Percentiles rank a stretch among this genome's conserved stretches.
These are phyloP conservation scores for Ceratobasidium sp. DNA, from an alignment of 1,284 basidiomycete species.

Conservation along the genomic window DNA sequence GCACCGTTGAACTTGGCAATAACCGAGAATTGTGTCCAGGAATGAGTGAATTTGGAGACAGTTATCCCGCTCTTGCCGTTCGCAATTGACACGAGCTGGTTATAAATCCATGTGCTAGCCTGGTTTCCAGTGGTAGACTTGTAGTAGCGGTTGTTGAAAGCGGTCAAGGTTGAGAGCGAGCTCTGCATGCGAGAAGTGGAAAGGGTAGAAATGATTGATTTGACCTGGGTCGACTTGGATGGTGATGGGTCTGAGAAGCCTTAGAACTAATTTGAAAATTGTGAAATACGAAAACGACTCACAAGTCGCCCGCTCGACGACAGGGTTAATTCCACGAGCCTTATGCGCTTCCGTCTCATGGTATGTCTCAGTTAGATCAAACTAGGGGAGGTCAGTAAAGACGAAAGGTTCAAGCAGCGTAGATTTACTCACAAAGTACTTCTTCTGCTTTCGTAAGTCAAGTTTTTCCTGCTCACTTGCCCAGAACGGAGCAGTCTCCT, in stretches of 20 bases:
- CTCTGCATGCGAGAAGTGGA: constrained; percentile 63
- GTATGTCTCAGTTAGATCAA: constrained; percentile 31
- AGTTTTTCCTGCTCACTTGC: constrained; percentile 71
- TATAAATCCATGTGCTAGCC: constrained; percentile 61
- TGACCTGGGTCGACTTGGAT: constrained; percentile 60
- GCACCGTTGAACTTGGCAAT: constrained; percentile 68
- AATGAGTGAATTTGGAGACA: constrained; percentile 70
- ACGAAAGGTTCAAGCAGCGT: constrained; percentile 1
- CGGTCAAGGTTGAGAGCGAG: constrained; percentile 60
- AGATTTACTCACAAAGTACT: constrained; percentile 57
- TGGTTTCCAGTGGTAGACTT: constrained; percentile 60
- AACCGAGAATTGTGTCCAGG: constrained; percentile 76
- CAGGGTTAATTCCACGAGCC: constrained; percentile 11
- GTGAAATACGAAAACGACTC: no score
- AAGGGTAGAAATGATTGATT: constrained; percentile 60
- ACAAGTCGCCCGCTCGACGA: constrained; percentile 45
- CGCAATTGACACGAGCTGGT: constrained; percentile 55
- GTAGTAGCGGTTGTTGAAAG: constrained; percentile 67
- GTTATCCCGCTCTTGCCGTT: constrained; percentile 62
- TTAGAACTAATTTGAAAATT: no score
- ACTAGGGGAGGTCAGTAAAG: not conserved
- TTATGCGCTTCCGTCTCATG: constrained; percentile 22
- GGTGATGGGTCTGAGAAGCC: constrained; percentile 58
- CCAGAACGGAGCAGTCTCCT: constrained; percentile 66
- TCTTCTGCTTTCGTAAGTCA: constrained; percentile 59